Evolutionary conservation across 306 rosid genomes (phyloP), one percentile per base, ranked within the genome.

Genomic region (Arachis hypogaea): DNA sequence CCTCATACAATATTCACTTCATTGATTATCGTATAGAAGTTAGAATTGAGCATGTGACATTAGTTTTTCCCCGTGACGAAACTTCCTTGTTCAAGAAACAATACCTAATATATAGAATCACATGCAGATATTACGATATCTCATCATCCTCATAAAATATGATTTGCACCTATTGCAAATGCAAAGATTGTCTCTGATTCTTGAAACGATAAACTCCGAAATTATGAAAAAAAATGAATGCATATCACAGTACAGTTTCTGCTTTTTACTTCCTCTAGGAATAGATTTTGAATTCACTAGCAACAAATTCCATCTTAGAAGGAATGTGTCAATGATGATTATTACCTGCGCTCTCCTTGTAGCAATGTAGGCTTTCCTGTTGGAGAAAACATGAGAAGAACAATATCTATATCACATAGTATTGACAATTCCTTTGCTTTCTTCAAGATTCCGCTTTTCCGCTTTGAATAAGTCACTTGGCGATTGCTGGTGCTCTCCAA

Each of bases 331-430:
- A 4, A 28, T 73, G 41, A 76, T 22, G 54, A 29, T 14, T 8
- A 10, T 47, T 87, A 89, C 97, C 91, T 77, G 80, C 86, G 90
- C 51, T 87, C 91, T 72, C 95, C 95, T 52, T 85, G 92, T 38
- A 85, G 71, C 22, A 91, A 63, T 30, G 90, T 81, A 73, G 97
- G 81, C 74, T 72, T 88, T 56, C 85, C 92, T 0, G 95, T 81
- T 0, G 97, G 97, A 55, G 97, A 91, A 85, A 91, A 91, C 95
- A 91, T 91, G 77, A 91, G 89, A 79, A 91, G 92, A 16, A 45
- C 70, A 69, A 89, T 77, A 43, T 85, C 86, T 33, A 88, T 82
- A 71, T 91, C 97, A 73, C 97, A 91, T 22, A 88, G 66, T 74
- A 91, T 84, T 22, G 92, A 89, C 7, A 91, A 77, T 68, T 91